Evolutionary conservation across 179 eudicot species (phyloP), one percentile per base, ranked within the genome.

Genomic region (Gypsophila paniculata): DNA sequence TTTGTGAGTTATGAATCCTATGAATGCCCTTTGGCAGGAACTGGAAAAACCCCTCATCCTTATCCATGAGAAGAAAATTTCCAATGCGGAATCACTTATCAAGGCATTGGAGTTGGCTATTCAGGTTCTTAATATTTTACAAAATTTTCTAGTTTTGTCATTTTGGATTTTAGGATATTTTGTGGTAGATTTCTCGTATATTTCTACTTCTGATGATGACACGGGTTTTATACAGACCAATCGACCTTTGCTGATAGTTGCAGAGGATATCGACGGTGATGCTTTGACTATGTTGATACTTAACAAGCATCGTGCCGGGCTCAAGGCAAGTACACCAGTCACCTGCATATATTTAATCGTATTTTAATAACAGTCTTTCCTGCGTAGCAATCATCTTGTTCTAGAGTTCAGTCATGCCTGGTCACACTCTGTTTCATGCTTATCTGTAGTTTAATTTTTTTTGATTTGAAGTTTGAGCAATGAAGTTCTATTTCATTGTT

Each of bases 191-290:
- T 29, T 65, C 38, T 26, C 62, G 29, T 65, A 51, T 63, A 18
- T 11, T 68, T 71, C 48, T 64, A 32, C 55, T 44, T 61, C 53
- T 76, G 58, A 51, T 65, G 63, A 60, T 32, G 11, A 42, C 4
- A 25, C 72, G 62, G 71, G 23, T 69, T 71, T 65, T 42, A 34
- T 71, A 71, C 79, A 93, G 98, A 82, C 72, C 71, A 82, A 71
- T 38, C 76, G 90, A 32, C 94, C 99, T 49, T 74, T 94, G 75
- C 81, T 94, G 69, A 87, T 94, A 55, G 91, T 94, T 57, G 96
- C 99, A 12, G 99, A 94, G 85, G 99, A 94, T 87, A 77, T 94
- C 70, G 99, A 89, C 76, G 87, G 90, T 80, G 96, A 91, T 67
- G 82, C 88, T 46, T 82, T 94, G 61, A 44, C 94, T 26, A 75